Percentiles rank a stretch among this genome's conserved stretches.
These are phyloP conservation scores for Gracilaria domingensis DNA, from an alignment of 23 red algal genomes.

Conservation along the genomic window DNA sequence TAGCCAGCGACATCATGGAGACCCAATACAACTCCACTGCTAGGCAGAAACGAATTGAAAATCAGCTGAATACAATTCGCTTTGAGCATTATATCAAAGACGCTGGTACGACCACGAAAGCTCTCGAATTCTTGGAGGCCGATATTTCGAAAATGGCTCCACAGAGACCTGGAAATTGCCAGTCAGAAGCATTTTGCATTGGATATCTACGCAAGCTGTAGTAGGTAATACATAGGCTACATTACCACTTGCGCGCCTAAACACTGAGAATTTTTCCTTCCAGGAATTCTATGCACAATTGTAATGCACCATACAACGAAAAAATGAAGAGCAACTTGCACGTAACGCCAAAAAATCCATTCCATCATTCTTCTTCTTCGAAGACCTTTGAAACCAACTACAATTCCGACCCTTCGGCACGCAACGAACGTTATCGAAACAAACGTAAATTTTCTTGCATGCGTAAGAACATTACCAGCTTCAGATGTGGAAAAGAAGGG, in stretches of 20 bases:
- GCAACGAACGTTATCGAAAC: not conserved
- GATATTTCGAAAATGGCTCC: not conserved
- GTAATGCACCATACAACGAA: not conserved
- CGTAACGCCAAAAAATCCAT: not conserved
- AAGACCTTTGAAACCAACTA: not conserved
- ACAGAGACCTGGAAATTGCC: not conserved
- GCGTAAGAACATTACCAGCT: not conserved
- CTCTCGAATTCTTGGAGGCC: no score
- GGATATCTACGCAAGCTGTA: not conserved
- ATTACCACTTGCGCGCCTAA: not conserved
- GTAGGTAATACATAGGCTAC: not conserved
- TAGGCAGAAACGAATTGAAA: no score
- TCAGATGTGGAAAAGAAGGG: not conserved
- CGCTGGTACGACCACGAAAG: no score
- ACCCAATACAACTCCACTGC: no score
- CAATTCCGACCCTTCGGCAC: not conserved
- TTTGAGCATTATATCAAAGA: no score
- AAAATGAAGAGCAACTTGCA: not conserved
- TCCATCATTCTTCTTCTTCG: not conserved
- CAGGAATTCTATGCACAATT: constrained; percentile 1
- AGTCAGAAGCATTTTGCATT: not conserved
- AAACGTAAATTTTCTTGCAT: not conserved
- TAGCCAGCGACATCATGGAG: no score
- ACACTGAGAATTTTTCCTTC: not conserved
- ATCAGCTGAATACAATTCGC: no score